These are phyloP conservation scores for Phaeoacremonium minimum DNA, from an alignment of 2,329 filamentous ascomycete species.

Conservation along the genomic window DNA sequence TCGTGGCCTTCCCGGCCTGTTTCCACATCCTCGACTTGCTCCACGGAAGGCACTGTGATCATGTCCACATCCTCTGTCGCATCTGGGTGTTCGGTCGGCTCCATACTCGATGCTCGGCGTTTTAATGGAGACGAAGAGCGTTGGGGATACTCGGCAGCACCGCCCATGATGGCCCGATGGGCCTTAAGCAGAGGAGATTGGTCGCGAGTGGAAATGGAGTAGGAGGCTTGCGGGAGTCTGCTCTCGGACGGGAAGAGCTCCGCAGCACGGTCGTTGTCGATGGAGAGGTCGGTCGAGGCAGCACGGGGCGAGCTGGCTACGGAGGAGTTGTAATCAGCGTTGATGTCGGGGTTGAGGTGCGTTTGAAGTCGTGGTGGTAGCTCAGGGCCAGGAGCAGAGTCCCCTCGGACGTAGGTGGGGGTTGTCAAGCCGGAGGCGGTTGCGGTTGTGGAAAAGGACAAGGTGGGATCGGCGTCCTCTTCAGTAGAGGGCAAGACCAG, in stretches of 20 bases:
- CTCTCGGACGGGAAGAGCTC: conserved; percentile 36
- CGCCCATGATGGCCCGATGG: conserved; percentile 55
- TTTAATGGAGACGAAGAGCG: conserved; percentile 63
- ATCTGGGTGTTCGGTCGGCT: conserved; percentile 38
- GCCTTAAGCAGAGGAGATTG: conserved; percentile 47
- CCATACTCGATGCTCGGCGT: conserved; percentile 59
- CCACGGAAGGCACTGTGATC: conserved; percentile 23
- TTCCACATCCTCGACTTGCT: conserved; percentile 4
- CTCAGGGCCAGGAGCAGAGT: conserved; percentile 42
- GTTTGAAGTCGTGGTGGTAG: conserved; percentile 49
- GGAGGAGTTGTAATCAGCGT: conserved; percentile 48
- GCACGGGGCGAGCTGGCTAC: conserved; percentile 54
- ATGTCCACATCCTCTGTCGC: conserved; percentile 42
- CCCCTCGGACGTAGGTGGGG: conserved; percentile 34
- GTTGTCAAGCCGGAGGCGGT: conserved; percentile 30
- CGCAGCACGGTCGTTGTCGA: conserved; percentile 50
- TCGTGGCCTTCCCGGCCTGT: neutral
- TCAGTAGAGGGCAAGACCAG: conserved; percentile 52
- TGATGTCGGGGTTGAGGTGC: conserved; percentile 31
- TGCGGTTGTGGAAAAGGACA: conserved; percentile 45
- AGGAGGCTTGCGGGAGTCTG: conserved; percentile 17
- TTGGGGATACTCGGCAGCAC: conserved; percentile 51
- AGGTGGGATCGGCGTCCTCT: conserved; percentile 40
- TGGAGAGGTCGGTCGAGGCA: conserved; percentile 52
- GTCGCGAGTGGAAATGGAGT: conserved; percentile 31